Evolutionary conservation across 2,329 filamentous ascomycete species (phyloP), one percentile per base, ranked within the genome.

Genomic region (Fusarium sp.): DNA sequence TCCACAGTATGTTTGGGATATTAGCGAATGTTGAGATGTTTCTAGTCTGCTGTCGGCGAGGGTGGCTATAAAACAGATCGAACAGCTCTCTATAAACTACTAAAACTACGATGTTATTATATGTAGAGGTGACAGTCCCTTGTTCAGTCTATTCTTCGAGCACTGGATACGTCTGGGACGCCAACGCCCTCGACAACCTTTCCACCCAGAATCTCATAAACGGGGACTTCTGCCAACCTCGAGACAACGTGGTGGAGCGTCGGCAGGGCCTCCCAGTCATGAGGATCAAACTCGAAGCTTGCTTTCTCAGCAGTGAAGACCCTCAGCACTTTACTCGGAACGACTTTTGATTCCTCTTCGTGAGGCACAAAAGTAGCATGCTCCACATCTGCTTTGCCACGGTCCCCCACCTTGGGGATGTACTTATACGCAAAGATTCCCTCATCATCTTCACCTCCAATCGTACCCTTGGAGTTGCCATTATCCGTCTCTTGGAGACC

Each of bases 301-400:
- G 44, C 44, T 8, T 53, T 60, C 4, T 53, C 25, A 1, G 57
- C n/a, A 9, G n/a, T 53, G 2, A 25, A 53, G 8, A 53, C 35
- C 13, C 23, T 60, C 5, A 33, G 23, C 0, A 60, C 57, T 6
- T 53, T 53, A 12, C 57, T 60, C 0, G 57, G 44, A 2, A 60
- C 35, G 11, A 60, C 57, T 28, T 40, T 60, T 9, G 35, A 25
- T 46, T 60, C 57, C 1, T 60, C 46, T n/a, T 25, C n/a, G 5
- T 60, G 46, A 12, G 57, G 57, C 1, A 60, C 44, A 16, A 60
- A 60, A 10, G 57, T 60, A 13, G 57, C 57, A 53, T 60, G 57
- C 28, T 60, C 44, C 3, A 60, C 57, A 4, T 60, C 57, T 2
- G 44, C 57, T 18, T 42, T 37, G 1, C 57, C 57, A 3, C 57